A percentile compares a stretch with the other conserved stretches of the same genome.
phyloP scores from a whole-genome alignment of 2,329 filamentous ascomycete genomes.

The Aspergillus niger region DNA sequence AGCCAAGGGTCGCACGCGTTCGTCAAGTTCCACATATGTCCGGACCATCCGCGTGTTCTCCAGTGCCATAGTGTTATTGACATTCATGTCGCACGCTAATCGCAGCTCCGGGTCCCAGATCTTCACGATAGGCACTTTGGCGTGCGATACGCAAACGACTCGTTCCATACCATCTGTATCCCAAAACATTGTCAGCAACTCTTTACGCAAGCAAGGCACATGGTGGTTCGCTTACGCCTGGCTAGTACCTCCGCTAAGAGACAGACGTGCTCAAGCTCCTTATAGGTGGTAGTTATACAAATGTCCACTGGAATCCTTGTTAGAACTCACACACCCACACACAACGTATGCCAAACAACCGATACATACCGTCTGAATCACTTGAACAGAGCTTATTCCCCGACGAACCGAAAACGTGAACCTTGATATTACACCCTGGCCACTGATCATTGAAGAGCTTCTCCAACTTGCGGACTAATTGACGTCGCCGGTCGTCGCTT shows the following conservation, averaged over 20 bases:
- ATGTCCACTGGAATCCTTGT: slow-evolving; percentile 72
- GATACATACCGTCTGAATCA: slow-evolving; percentile 81
- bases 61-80: slow-evolving; percentile 92
- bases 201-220: slow-evolving; percentile 1
- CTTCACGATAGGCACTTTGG: slow-evolving; percentile 98
- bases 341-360: background rate
- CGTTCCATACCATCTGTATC: slow-evolving; percentile 87
- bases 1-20: slow-evolving; percentile 83
- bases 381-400: slow-evolving; percentile 93
- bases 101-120: slow-evolving; percentile 94
- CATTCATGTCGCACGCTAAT: slow-evolving; percentile 95
- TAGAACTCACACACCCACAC: slow-evolving; percentile 20
- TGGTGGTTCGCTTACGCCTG: slow-evolving; percentile 64
- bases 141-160: slow-evolving; percentile 89
- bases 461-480: slow-evolving; percentile 84
- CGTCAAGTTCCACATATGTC: slow-evolving; percentile 91
- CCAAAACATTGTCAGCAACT: slow-evolving; percentile 19
- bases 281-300: slow-evolving; percentile 91
- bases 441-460: slow-evolving; percentile 85
- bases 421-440: slow-evolving; percentile 86
- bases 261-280: slow-evolving; percentile 85
- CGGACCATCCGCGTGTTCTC: slow-evolving; percentile 98
- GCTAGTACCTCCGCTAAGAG: slow-evolving; percentile 83
- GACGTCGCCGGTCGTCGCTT: slow-evolving; percentile 73
- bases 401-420: slow-evolving; percentile 96